Conservation (phyloP, 2,329 filamentous ascomycete species). For the Fusarium verticillioides region DNA sequence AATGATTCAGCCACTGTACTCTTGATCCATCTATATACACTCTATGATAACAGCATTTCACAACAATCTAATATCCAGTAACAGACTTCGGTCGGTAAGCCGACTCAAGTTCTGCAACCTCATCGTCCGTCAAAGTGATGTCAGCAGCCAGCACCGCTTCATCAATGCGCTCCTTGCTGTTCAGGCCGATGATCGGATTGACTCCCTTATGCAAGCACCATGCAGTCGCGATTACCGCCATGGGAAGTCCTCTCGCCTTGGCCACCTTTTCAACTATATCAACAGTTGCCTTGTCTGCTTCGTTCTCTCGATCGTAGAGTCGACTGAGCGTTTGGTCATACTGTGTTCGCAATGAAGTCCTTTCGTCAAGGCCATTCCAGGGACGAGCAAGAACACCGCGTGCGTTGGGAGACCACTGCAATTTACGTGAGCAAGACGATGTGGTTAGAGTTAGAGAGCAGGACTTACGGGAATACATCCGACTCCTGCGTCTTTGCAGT, state of each 20-base stretch:
- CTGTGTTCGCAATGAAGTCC: background rate
- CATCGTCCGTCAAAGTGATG: background rate
- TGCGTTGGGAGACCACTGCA: background rate
- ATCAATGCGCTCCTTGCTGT: background rate
- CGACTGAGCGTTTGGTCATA: background rate
- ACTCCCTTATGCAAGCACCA: background rate
- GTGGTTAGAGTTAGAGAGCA: no score
- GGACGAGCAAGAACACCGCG: background rate
- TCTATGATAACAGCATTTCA: fast-evolving
- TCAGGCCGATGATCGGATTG: background rate
- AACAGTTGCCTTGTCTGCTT: background rate
- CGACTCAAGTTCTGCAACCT: background rate
- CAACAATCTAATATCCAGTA: background rate
- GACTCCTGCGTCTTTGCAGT: slow-evolving; percentile 19
- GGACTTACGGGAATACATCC: background rate
- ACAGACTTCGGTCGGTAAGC: background rate
- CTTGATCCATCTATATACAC: background rate
- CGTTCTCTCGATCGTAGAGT: background rate
- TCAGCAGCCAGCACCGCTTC: background rate
- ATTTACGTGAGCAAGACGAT: no score
- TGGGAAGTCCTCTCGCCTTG: background rate
- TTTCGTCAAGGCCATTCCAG: background rate
- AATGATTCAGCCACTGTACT: background rate
- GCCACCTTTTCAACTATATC: background rate
- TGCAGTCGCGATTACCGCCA: background rate